These are phyloP conservation scores for Aspergillus eucalypticola DNA, from an alignment of 2,329 filamentous ascomycete genomes.

Conservation along the genomic window DNA sequence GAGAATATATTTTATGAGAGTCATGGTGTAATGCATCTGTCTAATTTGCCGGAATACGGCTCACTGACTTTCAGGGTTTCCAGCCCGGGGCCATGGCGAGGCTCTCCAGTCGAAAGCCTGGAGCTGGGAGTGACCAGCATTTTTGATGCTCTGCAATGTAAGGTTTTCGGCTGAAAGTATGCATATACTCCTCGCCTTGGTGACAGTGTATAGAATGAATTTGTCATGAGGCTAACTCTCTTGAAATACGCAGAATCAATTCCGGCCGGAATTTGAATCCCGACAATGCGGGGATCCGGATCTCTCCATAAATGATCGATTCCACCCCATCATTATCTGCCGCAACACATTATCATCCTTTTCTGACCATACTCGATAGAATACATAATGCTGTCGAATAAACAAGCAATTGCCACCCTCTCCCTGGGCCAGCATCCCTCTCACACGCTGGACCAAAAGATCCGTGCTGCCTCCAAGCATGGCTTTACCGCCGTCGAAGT, in stretches of 20 bases:
- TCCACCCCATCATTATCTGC: not conserved
- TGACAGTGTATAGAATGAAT: no score
- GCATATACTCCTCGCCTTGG: no score
- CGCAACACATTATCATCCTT: not conserved
- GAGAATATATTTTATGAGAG: no score
- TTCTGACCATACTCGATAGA: no score
- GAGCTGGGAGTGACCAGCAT: no score
- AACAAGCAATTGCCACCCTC: slow-evolving; percentile 32
- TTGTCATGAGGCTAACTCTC: no score
- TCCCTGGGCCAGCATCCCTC: slow-evolving; percentile 34
- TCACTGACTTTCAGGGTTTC: not conserved
- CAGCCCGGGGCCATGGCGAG: not conserved
- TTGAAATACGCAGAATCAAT: not conserved
- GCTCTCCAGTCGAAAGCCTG: not conserved
- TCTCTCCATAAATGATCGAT: not conserved
- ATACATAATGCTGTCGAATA: slow-evolving; percentile 23
- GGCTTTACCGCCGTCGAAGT: slow-evolving; percentile 35
- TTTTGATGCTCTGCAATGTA: no score
- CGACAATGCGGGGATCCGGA: not conserved
- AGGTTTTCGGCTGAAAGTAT: no score
- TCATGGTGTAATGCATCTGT: no score
- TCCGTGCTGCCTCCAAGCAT: slow-evolving; percentile 27
- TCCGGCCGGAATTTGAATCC: not conserved
- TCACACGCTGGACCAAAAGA: slow-evolving; percentile 33
- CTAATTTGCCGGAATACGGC: not conserved